Evolutionary conservation across 352 stramenopile species (phyloP).

Genomic region (Phytophthora tentaculata): DNA sequence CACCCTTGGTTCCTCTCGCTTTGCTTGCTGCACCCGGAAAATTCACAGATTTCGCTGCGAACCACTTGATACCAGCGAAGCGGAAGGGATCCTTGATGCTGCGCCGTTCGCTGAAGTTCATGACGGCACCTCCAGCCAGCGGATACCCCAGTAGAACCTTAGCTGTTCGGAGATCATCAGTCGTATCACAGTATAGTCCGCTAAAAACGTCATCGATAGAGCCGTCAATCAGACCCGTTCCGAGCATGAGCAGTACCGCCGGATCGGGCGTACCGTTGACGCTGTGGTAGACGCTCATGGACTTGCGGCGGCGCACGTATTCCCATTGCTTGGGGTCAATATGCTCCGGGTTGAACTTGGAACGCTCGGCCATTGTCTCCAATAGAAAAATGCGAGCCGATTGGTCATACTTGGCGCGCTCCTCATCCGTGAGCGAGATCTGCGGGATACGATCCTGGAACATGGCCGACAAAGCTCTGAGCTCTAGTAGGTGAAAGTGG

Average conservation of each 20-base stretch:
- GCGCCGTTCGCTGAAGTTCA: conserved; percentile 32
- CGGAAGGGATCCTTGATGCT: conserved; percentile 33
- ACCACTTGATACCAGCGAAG: conserved; percentile 47
- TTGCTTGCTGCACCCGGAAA: no score
- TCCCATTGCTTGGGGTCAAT: conserved; percentile 33
- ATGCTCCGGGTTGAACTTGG: conserved; percentile 30
- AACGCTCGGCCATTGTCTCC: conserved; percentile 35
- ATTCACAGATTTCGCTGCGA: conserved; percentile 30
- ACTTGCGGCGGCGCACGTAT: conserved; percentile 28
- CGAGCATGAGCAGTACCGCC: conserved; percentile 35
- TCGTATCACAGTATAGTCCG: conserved; percentile 40
- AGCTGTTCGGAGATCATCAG: conserved; percentile 26
- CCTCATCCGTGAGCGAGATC: conserved; percentile 32
- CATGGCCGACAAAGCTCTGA: conserved; percentile 8
- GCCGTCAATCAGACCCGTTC: conserved; percentile 36
- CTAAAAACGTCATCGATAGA: conserved; percentile 44
- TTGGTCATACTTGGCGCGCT: conserved; percentile 36
- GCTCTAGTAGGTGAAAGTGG: not conserved
- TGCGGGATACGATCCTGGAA: conserved; percentile 25
- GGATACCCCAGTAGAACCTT: conserved; percentile 35
- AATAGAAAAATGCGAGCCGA: conserved; percentile 31
- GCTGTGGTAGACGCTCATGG: conserved; percentile 36
- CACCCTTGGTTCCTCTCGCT: no score
- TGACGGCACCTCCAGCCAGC: conserved; percentile 27
- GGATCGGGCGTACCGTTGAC: conserved; percentile 25